Evolutionary conservation across 495 filamentous ascomycete species (phyloP).

Genomic region (Trichodelitschia bisporula): DNA sequence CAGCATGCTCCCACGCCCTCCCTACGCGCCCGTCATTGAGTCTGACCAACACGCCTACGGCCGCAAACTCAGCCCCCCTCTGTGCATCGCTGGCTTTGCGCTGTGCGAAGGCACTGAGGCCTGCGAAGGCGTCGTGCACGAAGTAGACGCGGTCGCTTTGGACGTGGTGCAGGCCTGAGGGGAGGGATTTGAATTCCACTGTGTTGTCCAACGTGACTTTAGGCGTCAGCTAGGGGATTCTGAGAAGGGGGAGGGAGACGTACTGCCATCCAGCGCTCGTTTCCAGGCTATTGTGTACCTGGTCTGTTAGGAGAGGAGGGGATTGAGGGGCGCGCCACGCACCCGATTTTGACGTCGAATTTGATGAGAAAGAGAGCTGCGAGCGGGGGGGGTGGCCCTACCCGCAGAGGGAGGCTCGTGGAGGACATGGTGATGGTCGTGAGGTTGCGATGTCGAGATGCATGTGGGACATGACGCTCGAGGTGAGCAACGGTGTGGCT

Average conservation of each 20-base stretch:
- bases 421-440: not conserved
- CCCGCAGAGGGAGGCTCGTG: not conserved
- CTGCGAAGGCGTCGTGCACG: conserved; percentile 60
- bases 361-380: conserved; percentile 15
- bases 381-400: conserved; percentile 8
- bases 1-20: conserved; percentile 71
- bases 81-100: conserved; percentile 47
- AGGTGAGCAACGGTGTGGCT: not conserved
- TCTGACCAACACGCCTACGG: conserved; percentile 71
- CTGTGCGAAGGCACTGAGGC: conserved; percentile 82
- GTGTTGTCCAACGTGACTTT: conserved; percentile 65
- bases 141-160: conserved; percentile 85
- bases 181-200: conserved; percentile 86
- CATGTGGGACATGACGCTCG: not conserved
- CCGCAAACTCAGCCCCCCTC: conserved; percentile 78
- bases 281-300: conserved; percentile 78
- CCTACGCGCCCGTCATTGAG: conserved; percentile 70
- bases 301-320: not conserved
- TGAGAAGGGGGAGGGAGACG: conserved; percentile 3
- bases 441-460: not conserved
- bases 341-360: conserved; percentile 20
- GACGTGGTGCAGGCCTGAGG: conserved; percentile 78
- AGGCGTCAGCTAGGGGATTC: conserved; percentile 8
- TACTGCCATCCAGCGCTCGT: conserved; percentile 34
- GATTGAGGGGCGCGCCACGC: conserved; percentile 7